These are phyloP conservation scores for Myxozyma melibiosi DNA, from an alignment of 805 yeast species.

Conservation along the genomic window DNA sequence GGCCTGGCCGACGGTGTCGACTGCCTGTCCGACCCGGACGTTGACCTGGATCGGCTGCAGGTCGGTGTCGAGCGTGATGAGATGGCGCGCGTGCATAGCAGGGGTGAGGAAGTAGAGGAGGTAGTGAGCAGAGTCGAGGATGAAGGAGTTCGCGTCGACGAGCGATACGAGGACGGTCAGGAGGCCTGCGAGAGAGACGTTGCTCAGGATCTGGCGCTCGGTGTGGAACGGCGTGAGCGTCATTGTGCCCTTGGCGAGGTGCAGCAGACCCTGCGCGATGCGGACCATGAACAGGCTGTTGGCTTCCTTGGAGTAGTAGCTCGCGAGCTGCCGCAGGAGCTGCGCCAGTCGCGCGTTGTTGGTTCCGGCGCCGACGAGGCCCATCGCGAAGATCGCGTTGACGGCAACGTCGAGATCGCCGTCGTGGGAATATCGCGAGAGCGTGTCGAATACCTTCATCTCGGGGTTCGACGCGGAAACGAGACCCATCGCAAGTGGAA, in stretches of 20 bases:
- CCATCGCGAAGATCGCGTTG: slow-evolving; percentile 96
- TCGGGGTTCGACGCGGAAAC: slow-evolving; percentile 92
- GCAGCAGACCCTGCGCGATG: slow-evolving; percentile 91
- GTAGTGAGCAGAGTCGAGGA: slow-evolving; percentile 71
- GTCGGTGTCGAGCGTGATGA: slow-evolving; percentile 88
- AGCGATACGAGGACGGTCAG: slow-evolving; percentile 81
- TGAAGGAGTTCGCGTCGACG: slow-evolving; percentile 80
- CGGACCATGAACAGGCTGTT: slow-evolving; percentile 91
- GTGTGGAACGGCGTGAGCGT: slow-evolving; percentile 86
- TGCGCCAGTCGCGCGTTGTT: slow-evolving; percentile 98
- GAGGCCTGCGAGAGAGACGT: slow-evolving; percentile 86
- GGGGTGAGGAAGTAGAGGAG: slow-evolving; percentile 83
- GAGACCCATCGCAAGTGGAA: slow-evolving; percentile 97
- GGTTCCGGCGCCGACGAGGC: slow-evolving; percentile 97
- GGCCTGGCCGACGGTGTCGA: slow-evolving; percentile 97
- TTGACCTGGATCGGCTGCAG: slow-evolving; percentile 91
- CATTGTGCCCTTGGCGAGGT: slow-evolving; percentile 94
- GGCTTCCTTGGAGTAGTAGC: slow-evolving; percentile 86
- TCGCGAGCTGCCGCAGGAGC: slow-evolving; percentile 89
- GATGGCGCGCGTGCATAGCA: slow-evolving; percentile 89
- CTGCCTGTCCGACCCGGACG: slow-evolving; percentile 98
- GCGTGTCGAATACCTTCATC: slow-evolving; percentile 94
- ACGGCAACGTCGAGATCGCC: slow-evolving; percentile 90
- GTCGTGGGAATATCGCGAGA: slow-evolving; percentile 95
- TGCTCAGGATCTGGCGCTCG: slow-evolving; percentile 83